Evolutionary conservation across 768 basidiomycete genomes (phyloP).

Genomic region (Strobilomyces echinocephalus): DNA sequence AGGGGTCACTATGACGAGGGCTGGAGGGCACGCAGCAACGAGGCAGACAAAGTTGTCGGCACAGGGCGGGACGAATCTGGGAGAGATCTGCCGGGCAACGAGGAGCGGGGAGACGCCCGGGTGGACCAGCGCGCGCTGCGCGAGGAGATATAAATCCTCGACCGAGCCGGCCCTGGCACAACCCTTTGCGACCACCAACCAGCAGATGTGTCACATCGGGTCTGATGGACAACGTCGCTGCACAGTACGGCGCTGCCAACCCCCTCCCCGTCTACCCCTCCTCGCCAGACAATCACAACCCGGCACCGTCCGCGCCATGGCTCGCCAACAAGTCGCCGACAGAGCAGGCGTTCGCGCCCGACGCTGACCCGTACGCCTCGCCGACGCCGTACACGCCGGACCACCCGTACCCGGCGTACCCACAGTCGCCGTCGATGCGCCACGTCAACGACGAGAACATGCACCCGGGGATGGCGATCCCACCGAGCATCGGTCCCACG

Average conservation of each 20-base stretch:
- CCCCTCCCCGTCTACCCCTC: conserved; percentile 30
- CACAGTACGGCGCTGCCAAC: conserved; percentile 25
- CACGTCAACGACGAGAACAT: conserved; percentile 26
- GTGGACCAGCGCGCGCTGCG: conserved; percentile 9
- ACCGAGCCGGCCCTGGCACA: conserved; percentile 22
- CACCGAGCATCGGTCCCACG: conserved; percentile 48
- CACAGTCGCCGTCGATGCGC: conserved; percentile 25
- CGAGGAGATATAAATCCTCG: conserved; percentile 30
- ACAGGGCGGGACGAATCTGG: conserved; percentile 12
- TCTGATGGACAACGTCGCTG: conserved; percentile 34
- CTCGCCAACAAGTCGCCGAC: conserved; percentile 6
- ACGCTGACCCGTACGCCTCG: conserved; percentile 34
- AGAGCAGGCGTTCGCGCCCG: conserved; percentile 33
- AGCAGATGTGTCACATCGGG: conserved; percentile 35
- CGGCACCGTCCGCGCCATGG: conserved; percentile 10
- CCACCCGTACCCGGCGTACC: conserved; percentile 26
- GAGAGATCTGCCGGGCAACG: conserved; percentile 13
- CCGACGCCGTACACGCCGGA: conserved; percentile 22
- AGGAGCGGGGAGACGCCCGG: conserved; percentile 17
- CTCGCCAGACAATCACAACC: conserved; percentile 27
- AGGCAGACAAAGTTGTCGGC: conserved; percentile 22
- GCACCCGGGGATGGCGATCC: conserved; percentile 27
- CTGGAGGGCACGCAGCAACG: conserved; percentile 11
- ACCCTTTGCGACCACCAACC: conserved; percentile 24
- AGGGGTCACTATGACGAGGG: not conserved